Percentiles rank a stretch among this genome's conserved stretches.
Evolutionary conservation across 305 asterid genomes (phyloP).

Genomic region (Lippia alba): DNA sequence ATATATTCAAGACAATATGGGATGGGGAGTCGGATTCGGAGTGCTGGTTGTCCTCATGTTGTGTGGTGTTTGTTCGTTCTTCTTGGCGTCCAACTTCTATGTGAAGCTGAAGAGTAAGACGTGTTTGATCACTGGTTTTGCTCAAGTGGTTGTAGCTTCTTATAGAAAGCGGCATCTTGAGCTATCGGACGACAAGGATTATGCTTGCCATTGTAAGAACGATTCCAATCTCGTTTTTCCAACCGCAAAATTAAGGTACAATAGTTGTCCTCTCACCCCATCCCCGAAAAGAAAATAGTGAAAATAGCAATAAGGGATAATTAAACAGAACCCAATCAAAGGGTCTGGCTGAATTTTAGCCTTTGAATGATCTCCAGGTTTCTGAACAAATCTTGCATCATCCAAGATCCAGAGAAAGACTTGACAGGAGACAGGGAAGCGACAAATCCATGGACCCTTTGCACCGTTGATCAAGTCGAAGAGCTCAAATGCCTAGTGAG

Average conservation of each 20-base stretch:
- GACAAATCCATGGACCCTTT: constrained; percentile 65
- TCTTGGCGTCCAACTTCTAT: constrained; percentile 57
- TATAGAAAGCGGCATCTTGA: constrained; percentile 43
- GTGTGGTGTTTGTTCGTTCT: constrained; percentile 43
- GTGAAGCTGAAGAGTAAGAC: constrained; percentile 46
- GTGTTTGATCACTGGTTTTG: constrained; percentile 49
- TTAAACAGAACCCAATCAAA: too few relatives aligned
- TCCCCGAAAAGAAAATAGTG: too few relatives aligned
- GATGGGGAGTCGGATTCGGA: constrained; percentile 70
- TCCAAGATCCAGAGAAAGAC: constrained; percentile 51
- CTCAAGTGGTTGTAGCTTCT: constrained; percentile 54
- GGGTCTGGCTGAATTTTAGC: too few relatives aligned
- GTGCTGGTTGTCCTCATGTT: constrained; percentile 57
- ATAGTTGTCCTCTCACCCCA: too few relatives aligned
- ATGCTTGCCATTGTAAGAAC: constrained; percentile 37
- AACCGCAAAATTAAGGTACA: constrained; percentile 49
- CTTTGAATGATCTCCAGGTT: constrained; percentile 36
- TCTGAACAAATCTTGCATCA: constrained; percentile 64
- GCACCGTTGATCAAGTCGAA: constrained; percentile 84
- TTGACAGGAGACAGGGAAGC: constrained; percentile 48
- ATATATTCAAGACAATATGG: constrained; percentile 65
- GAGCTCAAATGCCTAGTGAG: constrained; percentile 68
- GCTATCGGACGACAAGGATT: constrained; percentile 32
- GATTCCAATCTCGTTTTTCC: constrained; percentile 43
- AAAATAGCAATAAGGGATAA: too few relatives aligned